These are phyloP conservation scores for Kwoniella botswanensis DNA, from an alignment of 768 basidiomycete species.

Conservation along the genomic window DNA sequence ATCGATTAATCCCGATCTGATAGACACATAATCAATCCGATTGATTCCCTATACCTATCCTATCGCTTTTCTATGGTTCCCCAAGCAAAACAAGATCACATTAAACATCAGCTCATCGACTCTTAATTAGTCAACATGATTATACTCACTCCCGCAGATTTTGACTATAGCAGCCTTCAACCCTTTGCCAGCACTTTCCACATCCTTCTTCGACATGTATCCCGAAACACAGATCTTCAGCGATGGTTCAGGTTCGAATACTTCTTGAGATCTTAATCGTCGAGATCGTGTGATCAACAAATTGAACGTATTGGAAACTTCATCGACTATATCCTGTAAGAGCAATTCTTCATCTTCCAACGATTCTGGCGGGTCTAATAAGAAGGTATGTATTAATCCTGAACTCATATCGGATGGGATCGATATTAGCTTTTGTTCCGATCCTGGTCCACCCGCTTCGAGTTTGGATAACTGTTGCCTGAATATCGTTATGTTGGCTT, in stretches of 20 bases:
- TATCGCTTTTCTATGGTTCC: too few relatives aligned
- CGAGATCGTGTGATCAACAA: conserved; percentile 85
- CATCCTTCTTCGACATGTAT: conserved; percentile 83
- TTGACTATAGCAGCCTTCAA: conserved; percentile 77
- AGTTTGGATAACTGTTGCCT: conserved; percentile 81
- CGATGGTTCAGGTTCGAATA: conserved; percentile 77
- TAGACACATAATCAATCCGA: too few relatives aligned
- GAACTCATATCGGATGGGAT: conserved; percentile 85
- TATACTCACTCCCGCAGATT: conserved; percentile 64
- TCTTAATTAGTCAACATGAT: too few relatives aligned
- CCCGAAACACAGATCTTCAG: conserved; percentile 80
- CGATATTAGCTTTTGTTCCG: conserved; percentile 65
- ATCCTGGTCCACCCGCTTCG: conserved; percentile 58
- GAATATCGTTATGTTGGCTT: conserved; percentile 78
- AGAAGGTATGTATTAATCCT: conserved; percentile 83
- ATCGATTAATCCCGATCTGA: too few relatives aligned
- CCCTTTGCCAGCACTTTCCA: conserved; percentile 80
- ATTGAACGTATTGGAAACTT: conserved; percentile 71
- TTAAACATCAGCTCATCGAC: too few relatives aligned
- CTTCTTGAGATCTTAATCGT: conserved; percentile 81
- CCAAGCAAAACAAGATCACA: too few relatives aligned
- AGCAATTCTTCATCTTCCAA: conserved; percentile 71
- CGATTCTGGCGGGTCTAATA: conserved; percentile 58
- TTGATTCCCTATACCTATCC: too few relatives aligned
- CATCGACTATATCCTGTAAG: conserved; percentile 91